Evolutionary conservation across 768 basidiomycete species (phyloP).

Genomic region (Aureoboletus auriporus): DNA sequence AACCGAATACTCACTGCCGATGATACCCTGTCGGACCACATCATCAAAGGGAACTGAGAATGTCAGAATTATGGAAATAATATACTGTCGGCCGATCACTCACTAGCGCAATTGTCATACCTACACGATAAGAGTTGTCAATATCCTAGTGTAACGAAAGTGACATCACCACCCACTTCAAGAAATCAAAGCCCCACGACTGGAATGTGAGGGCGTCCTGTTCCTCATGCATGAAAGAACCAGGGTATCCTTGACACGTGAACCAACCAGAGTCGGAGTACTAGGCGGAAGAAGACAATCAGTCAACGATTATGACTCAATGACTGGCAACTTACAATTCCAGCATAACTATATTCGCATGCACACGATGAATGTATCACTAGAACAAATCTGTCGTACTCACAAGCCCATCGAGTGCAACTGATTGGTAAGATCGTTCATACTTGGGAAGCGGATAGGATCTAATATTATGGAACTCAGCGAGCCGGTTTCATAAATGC

Average conservation of each 20-base stretch:
- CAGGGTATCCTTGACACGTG: slow-evolving; percentile 58
- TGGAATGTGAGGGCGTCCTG: slow-evolving; percentile 57
- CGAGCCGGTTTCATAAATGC: neutral
- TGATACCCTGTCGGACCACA: slow-evolving; percentile 48
- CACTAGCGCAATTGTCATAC: slow-evolving; percentile 60
- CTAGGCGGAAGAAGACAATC: slow-evolving; percentile 24
- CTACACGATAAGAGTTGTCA: slow-evolving; percentile 23
- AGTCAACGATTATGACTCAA: neutral
- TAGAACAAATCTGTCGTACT: slow-evolving; percentile 14
- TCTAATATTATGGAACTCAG: slow-evolving; percentile 30
- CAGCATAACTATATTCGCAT: slow-evolving; percentile 41
- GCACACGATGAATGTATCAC: slow-evolving; percentile 2
- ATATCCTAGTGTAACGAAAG: neutral
- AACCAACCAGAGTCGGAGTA: slow-evolving; percentile 70
- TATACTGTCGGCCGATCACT: slow-evolving; percentile 3
- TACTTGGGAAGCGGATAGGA: slow-evolving; percentile 48
- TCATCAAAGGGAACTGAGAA: slow-evolving; percentile 51
- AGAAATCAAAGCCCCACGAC: slow-evolving; percentile 58
- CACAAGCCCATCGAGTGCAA: slow-evolving; percentile 57
- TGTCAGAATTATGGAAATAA: neutral
- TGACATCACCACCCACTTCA: slow-evolving; percentile 43
- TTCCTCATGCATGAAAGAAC: slow-evolving; percentile 58
- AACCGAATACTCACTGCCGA: slow-evolving; percentile 40
- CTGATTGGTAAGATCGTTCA: slow-evolving; percentile 50
- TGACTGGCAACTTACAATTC: slow-evolving; percentile 43